Evolutionary conservation across 345 rosid species (phyloP).

Genomic region (Pugionium dolabratum): DNA sequence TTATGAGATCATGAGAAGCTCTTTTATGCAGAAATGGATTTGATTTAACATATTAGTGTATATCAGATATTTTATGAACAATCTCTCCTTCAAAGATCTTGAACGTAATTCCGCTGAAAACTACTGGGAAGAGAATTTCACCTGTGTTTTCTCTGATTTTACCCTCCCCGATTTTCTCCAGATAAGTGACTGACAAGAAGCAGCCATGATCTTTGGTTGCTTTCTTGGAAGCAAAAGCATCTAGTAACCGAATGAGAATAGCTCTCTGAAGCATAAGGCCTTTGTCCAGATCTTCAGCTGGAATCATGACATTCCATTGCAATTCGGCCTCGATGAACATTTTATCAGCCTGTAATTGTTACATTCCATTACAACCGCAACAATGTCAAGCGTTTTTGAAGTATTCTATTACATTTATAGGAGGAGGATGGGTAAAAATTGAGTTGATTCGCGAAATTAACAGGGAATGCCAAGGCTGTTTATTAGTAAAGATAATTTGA

Average conservation of each 20-base stretch:
- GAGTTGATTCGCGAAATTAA: background rate
- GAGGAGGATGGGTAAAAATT: too few relatives aligned
- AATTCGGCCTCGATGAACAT: slow-evolving; percentile 78
- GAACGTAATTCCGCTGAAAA: slow-evolving; percentile 70
- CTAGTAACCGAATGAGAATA: slow-evolving; percentile 56
- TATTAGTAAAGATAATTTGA: background rate
- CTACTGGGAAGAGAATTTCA: slow-evolving; percentile 78
- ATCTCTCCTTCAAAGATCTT: slow-evolving; percentile 83
- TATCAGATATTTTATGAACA: slow-evolving; percentile 30
- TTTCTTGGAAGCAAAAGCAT: slow-evolving; percentile 61
- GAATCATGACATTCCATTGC: slow-evolving; percentile 77
- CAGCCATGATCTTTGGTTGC: slow-evolving; percentile 80
- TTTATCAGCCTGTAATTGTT: slow-evolving; percentile 5
- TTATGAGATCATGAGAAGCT: too few relatives aligned
- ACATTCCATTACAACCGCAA: background rate
- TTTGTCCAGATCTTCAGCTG: slow-evolving; percentile 71
- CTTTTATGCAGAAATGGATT: too few relatives aligned
- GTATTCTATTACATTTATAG: too few relatives aligned
- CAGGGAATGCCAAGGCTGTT: background rate
- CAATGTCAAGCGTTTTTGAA: background rate
- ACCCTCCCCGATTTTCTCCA: slow-evolving; percentile 72
- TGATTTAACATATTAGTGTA: too few relatives aligned
- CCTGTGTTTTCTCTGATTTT: slow-evolving; percentile 67
- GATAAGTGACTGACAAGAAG: slow-evolving; percentile 54
- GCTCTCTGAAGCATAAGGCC: slow-evolving; percentile 73